A percentile compares a stretch with the other conserved stretches of the same genome.
These are phyloP conservation scores for Neurospora sp. DNA, from an alignment of 2,329 filamentous ascomycete species.

Conservation along the genomic window DNA sequence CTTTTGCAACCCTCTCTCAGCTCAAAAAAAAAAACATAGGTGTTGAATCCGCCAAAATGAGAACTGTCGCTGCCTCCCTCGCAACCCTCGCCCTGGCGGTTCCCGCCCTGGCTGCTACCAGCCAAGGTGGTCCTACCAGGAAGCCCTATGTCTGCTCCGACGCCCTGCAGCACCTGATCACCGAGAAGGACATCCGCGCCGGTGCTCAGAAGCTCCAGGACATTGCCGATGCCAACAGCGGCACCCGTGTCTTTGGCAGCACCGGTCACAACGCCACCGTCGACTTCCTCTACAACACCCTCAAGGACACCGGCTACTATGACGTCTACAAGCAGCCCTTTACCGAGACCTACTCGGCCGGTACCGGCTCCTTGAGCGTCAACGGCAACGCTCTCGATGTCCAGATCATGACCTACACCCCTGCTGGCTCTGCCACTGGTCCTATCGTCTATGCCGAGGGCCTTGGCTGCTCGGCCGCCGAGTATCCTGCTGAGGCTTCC, in stretches of 20 bases:
- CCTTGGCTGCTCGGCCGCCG: constrained; percentile 41
- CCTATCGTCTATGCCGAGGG: constrained; percentile 38
- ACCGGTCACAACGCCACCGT: constrained; percentile 36
- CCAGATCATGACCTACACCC: constrained; percentile 38
- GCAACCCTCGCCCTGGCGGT: background rate
- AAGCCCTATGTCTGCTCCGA: constrained; percentile 12
- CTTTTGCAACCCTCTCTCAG: background rate
- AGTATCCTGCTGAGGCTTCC: constrained; percentile 40
- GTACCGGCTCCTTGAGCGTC: constrained; percentile 22
- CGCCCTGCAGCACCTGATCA: constrained; percentile 22
- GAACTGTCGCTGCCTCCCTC: background rate
- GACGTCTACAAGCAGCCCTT: constrained; percentile 36
- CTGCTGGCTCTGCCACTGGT: constrained; percentile 32
- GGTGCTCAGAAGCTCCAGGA: constrained; percentile 35
- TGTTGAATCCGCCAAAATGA: background rate
- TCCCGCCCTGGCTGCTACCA: background rate
- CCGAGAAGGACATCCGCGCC: constrained; percentile 30
- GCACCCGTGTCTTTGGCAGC: constrained; percentile 35
- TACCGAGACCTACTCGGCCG: constrained; percentile 26
- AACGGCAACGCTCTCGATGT: constrained; percentile 20
- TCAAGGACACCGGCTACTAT: constrained; percentile 30
- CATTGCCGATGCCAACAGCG: constrained; percentile 31
- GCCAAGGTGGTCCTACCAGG: background rate
- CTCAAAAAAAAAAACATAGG: background rate
- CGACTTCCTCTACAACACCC: constrained; percentile 32